These are phyloP conservation scores for Darksidea phi DNA, from an alignment of 495 filamentous ascomycete species.

Conservation along the genomic window DNA sequence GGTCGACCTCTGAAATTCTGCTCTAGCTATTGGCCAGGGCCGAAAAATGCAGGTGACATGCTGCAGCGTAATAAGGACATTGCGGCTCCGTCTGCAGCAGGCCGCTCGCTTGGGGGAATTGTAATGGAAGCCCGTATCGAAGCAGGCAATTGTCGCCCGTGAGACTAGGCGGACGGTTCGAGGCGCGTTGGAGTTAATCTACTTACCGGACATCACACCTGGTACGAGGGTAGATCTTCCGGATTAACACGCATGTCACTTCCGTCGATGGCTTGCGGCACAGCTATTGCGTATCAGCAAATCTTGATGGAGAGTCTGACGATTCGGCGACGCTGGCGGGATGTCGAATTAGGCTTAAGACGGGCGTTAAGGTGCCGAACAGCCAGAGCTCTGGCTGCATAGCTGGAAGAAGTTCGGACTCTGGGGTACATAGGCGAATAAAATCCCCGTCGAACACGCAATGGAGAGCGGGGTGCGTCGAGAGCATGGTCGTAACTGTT, in stretches of 20 bases:
- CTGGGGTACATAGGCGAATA: slow-evolving; percentile 33
- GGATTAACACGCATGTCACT: background rate
- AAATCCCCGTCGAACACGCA: slow-evolving; percentile 1
- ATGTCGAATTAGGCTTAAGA: slow-evolving; percentile 28
- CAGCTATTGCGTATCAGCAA: too few relatives aligned
- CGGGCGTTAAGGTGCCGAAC: slow-evolving; percentile 22
- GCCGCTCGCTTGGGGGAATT: slow-evolving; percentile 9
- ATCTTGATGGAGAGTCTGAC: background rate
- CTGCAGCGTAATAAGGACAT: slow-evolving; percentile 16
- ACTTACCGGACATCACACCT: background rate
- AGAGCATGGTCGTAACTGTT: background rate
- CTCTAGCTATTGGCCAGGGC: slow-evolving; percentile 1
- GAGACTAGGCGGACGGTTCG: background rate
- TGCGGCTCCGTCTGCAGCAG: slow-evolving; percentile 25
- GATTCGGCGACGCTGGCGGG: background rate
- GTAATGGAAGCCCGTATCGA: background rate
- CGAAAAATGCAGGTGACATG: slow-evolving; percentile 2
- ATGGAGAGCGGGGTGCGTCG: slow-evolving; percentile 17
- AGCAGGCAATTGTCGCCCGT: background rate
- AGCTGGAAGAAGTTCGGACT: slow-evolving; percentile 15
- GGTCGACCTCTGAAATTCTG: slow-evolving; percentile 5
- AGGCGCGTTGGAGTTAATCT: background rate
- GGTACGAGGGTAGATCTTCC: background rate
- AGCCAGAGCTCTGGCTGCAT: slow-evolving; percentile 10
- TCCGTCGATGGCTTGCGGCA: background rate